Conservation (phyloP, 352 stramenopile species). For the Nannochloropsis limnetica region DNA sequence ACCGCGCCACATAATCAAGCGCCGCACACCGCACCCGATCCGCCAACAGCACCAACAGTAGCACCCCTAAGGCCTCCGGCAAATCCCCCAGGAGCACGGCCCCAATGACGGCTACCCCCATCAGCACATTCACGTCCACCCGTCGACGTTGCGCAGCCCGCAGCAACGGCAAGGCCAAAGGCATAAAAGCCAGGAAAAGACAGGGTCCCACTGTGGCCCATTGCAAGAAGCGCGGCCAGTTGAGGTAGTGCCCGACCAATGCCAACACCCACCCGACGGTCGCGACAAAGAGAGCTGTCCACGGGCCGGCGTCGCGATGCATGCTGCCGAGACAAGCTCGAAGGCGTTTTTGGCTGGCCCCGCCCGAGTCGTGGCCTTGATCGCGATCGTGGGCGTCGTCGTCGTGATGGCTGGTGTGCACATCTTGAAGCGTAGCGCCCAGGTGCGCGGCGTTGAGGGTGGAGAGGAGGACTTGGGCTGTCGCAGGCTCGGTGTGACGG, state of each 20-base stretch:
- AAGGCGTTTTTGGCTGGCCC: not conserved
- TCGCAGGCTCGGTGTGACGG: slow-evolving; percentile 7
- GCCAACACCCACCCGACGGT: not conserved
- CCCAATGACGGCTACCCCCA: not conserved
- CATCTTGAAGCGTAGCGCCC: slow-evolving; percentile 1
- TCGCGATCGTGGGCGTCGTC: not conserved
- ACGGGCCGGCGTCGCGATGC: not conserved
- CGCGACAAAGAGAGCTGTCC: not conserved
- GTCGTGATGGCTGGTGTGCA: not conserved
- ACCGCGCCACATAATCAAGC: slow-evolving; percentile 31
- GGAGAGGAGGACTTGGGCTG: not conserved
- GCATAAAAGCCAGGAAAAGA: slow-evolving; percentile 4
- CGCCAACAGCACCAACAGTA: not conserved
- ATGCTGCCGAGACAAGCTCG: not conserved
- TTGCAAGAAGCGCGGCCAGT: not conserved
- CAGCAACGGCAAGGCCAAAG: not conserved
- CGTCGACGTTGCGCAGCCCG: not conserved
- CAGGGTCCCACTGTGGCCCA: not conserved
- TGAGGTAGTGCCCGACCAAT: not conserved
- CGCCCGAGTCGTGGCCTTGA: not conserved
- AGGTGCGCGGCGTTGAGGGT: slow-evolving; percentile 17
- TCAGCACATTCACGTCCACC: slow-evolving; percentile 25
- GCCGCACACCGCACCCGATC: not conserved
- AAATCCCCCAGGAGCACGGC: not conserved
- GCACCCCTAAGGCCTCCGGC: not conserved